Conservation (phyloP, 2,329 filamentous ascomycete genomes). For the Cercospora sesami region DNA sequence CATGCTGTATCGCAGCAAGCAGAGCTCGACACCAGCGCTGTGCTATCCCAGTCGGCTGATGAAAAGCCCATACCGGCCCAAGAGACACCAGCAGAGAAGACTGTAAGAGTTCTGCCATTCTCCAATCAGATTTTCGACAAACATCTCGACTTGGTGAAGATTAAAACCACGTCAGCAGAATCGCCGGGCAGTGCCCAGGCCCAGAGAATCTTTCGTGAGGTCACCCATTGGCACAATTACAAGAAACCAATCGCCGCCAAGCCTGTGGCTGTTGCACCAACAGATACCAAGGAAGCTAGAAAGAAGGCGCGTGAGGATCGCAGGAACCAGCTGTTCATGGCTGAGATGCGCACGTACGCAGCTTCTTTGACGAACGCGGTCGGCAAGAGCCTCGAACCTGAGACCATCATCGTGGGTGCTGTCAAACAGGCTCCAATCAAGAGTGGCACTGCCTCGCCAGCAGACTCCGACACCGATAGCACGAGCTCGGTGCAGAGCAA, state of each 20-base stretch:
- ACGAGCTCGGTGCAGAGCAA: constrained; percentile 30
- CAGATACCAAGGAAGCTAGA: constrained; percentile 32
- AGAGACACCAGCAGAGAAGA: constrained; percentile 14
- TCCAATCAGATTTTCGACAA: constrained; percentile 51
- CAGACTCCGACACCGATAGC: constrained; percentile 36
- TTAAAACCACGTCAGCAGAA: constrained; percentile 41
- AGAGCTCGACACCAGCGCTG: constrained; percentile 4
- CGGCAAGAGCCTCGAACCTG: constrained; percentile 64
- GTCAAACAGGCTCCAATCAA: constrained; percentile 25
- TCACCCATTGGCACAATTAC: constrained; percentile 64
- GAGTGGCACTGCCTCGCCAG: constrained; percentile 29
- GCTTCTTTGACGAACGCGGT: constrained; percentile 66
- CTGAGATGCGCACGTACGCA: constrained; percentile 67
- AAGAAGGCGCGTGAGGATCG: constrained; percentile 46
- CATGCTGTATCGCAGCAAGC: constrained; percentile 8
- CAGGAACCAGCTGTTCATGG: constrained; percentile 65
- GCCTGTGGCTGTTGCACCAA: constrained; percentile 25
- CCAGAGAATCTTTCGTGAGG: constrained; percentile 49
- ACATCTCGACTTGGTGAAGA: constrained; percentile 48
- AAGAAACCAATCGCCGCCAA: constrained; percentile 53
- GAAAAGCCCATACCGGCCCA: not conserved
- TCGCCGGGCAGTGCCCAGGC: constrained; percentile 38
- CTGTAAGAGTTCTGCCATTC: constrained; percentile 48
- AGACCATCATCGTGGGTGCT: constrained; percentile 58
- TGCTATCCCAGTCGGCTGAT: not conserved